Conservation (phyloP, 1,139 yeast species). For the Zygosaccharomyces sapae region DNA sequence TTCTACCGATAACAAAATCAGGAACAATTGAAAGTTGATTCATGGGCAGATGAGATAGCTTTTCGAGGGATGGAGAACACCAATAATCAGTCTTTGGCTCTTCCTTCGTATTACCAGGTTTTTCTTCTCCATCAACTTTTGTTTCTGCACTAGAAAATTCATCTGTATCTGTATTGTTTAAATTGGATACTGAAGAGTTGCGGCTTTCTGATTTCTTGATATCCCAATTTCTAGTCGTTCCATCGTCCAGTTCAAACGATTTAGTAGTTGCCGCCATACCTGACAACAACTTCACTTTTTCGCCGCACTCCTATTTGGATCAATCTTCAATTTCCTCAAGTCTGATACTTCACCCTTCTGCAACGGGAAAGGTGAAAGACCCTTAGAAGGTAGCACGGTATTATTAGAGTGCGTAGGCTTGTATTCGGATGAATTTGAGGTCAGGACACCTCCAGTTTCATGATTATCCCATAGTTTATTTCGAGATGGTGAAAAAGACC, state of each 20-base stretch:
- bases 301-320: slow-evolving; percentile 39
- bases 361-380: slow-evolving; percentile 12
- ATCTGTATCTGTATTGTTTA: not conserved
- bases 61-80: slow-evolving; percentile 68
- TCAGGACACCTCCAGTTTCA: slow-evolving; percentile 15
- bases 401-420: slow-evolving; percentile 7
- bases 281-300: slow-evolving; percentile 38
- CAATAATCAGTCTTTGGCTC: slow-evolving; percentile 53
- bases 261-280: slow-evolving; percentile 35
- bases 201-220: not conserved
- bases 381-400: slow-evolving; percentile 7
- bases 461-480: slow-evolving; percentile 22
- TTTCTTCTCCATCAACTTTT: not conserved
- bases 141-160: not conserved
- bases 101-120: not conserved
- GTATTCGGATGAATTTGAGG: slow-evolving; percentile 1
- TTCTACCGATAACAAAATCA: slow-evolving; percentile 72
- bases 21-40: slow-evolving; percentile 56
- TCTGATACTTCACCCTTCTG: slow-evolving; percentile 20
- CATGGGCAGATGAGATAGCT: slow-evolving; percentile 45
- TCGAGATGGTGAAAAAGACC: slow-evolving; percentile 38
- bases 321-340: slow-evolving; percentile 37
- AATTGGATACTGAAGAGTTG: not conserved
- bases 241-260: slow-evolving; percentile 19
- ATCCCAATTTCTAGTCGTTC: not conserved